A percentile compares a stretch with the other conserved stretches of the same genome.
Conservation (phyloP, 768 basidiomycete species). For the Kwoniella dendrophila region DNA sequence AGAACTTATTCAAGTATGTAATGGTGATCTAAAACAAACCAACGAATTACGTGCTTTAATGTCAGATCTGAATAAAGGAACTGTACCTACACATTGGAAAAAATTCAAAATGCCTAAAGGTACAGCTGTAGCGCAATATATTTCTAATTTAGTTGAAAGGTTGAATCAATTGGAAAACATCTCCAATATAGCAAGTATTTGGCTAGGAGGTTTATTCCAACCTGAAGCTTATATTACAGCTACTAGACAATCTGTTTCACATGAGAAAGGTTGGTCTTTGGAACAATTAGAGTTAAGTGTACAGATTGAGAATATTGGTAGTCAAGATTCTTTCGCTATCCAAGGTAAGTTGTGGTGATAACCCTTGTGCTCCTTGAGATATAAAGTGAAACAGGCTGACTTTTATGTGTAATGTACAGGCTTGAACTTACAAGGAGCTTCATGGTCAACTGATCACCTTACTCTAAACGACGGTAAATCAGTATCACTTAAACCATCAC, state of each 20-base stretch:
- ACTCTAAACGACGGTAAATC: slow-evolving; percentile 81
- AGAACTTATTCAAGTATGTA: slow-evolving; percentile 80
- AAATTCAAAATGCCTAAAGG: slow-evolving; percentile 82
- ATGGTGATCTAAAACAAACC: slow-evolving; percentile 87
- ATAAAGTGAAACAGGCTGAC: neutral
- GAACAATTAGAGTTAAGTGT: slow-evolving; percentile 80
- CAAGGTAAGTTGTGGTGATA: slow-evolving; percentile 66
- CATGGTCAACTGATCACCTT: slow-evolving; percentile 70
- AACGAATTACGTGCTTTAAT: slow-evolving; percentile 91
- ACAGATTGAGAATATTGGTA: slow-evolving; percentile 77
- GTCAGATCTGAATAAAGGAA: slow-evolving; percentile 86
- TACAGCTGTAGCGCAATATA: slow-evolving; percentile 82
- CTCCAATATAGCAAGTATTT: slow-evolving; percentile 64
- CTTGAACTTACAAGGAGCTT: slow-evolving; percentile 81
- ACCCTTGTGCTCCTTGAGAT: neutral
- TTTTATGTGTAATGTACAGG: slow-evolving; percentile 60
- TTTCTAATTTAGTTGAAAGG: slow-evolving; percentile 76
- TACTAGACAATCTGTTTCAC: slow-evolving; percentile 92
- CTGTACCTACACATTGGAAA: slow-evolving; percentile 84
- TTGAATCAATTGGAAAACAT: slow-evolving; percentile 80
- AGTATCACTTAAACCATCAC: slow-evolving; percentile 76
- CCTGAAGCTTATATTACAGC: slow-evolving; percentile 96
- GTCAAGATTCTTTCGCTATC: slow-evolving; percentile 77
- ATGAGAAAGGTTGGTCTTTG: slow-evolving; percentile 86
- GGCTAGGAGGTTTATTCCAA: slow-evolving; percentile 93